These are phyloP conservation scores for Fusarium sp. DNA, from an alignment of 2,329 filamentous ascomycete species.

Conservation along the genomic window DNA sequence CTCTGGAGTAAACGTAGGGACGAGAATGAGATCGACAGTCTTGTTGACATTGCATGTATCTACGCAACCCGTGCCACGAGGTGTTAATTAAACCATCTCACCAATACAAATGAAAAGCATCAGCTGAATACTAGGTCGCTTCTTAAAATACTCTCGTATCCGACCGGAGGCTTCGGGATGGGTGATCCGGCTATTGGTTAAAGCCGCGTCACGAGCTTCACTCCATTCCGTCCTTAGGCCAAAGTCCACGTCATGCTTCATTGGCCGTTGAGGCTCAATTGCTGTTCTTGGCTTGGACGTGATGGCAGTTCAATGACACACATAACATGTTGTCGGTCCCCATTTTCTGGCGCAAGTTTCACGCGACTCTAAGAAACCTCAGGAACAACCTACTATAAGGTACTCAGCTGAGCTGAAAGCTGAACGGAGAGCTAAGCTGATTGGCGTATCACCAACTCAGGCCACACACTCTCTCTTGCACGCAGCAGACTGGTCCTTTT, in stretches of 20 bases:
- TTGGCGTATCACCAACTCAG: conserved; percentile 17
- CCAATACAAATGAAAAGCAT: conserved; percentile 18
- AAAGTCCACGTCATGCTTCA: conserved; percentile 36
- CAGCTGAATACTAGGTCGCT: background rate
- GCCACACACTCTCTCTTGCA: conserved; percentile 7
- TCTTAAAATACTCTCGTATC: conserved; percentile 27
- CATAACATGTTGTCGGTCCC: conserved; percentile 17
- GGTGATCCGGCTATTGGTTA: conserved; percentile 27
- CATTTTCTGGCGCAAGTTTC: conserved; percentile 6
- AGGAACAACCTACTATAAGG: background rate
- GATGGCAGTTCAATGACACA: background rate
- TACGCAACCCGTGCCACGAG: background rate
- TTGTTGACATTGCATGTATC: conserved; percentile 7
- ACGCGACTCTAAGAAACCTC: conserved; percentile 2
- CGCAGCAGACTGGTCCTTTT: conserved; percentile 6
- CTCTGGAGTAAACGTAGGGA: too few relatives aligned
- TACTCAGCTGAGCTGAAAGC: background rate
- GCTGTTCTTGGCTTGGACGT: conserved; percentile 3
- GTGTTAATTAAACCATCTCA: conserved; percentile 13
- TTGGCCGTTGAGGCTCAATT: conserved; percentile 22
- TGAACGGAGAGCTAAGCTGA: conserved; percentile 9
- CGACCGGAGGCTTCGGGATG: conserved; percentile 35
- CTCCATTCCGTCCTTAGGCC: conserved; percentile 21
- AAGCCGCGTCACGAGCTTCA: conserved; percentile 40
- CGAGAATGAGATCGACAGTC: too few relatives aligned